phyloP scores from a whole-genome alignment of 768 basidiomycete species.

The Arthromyces matolae region DNA sequence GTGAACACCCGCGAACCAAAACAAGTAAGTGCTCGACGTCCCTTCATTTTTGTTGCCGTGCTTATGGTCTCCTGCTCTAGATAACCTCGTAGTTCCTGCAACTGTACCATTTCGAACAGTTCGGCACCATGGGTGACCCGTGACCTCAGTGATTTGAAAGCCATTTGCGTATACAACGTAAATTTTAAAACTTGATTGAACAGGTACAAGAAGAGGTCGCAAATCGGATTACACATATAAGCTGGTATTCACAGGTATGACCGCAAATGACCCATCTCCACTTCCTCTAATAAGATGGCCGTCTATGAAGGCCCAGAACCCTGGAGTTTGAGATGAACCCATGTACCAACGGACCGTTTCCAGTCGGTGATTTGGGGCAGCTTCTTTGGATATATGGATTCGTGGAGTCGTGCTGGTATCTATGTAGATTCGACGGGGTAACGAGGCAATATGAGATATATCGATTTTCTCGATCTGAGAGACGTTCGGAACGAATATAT shows the following conservation, averaged over 20 bases:
- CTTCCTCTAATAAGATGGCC: neutral
- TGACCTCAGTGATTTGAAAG: too few relatives aligned
- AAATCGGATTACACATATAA: too few relatives aligned
- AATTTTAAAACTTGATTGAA: too few relatives aligned
- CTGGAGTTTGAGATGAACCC: neutral
- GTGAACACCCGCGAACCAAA: too few relatives aligned
- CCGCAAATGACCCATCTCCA: slow-evolving; percentile 1
- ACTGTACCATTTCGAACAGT: too few relatives aligned
- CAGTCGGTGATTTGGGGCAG: neutral
- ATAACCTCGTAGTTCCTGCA: too few relatives aligned
- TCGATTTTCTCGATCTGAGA: neutral
- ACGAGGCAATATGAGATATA: neutral
- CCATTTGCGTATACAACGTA: too few relatives aligned
- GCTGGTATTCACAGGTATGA: slow-evolving; percentile 2
- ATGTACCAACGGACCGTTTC: neutral
- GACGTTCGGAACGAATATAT: neutral
- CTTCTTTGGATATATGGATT: neutral
- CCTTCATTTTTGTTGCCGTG: too few relatives aligned
- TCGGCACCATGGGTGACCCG: too few relatives aligned
- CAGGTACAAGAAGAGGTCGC: too few relatives aligned
- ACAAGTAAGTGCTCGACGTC: too few relatives aligned
- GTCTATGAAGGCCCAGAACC: neutral
- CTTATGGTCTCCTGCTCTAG: too few relatives aligned
- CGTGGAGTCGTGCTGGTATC: neutral
- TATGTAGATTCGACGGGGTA: neutral